phyloP scores from a whole-genome alignment of 2,329 filamentous ascomycete species.

The Neopestalotiopsis sp. region DNA sequence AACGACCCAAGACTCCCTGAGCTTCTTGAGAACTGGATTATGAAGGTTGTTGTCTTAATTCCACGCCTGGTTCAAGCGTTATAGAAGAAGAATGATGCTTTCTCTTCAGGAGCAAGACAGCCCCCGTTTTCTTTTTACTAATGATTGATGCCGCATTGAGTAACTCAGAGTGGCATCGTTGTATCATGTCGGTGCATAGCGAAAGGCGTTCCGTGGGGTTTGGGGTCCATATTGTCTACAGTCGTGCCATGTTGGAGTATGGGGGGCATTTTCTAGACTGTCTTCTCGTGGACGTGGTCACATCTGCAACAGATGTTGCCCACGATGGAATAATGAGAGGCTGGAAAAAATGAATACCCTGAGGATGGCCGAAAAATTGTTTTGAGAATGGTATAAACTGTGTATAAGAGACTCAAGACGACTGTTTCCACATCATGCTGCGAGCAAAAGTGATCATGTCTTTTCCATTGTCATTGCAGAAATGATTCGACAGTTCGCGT shows the following conservation, averaged over 20 bases:
- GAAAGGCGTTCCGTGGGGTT: conserved; percentile 29
- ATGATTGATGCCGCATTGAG: conserved; percentile 14
- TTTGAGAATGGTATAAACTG: not conserved
- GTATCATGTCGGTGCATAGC: conserved; percentile 31
- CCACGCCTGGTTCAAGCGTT: not conserved
- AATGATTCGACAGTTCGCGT: not conserved
- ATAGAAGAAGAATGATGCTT: not conserved
- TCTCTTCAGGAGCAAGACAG: not conserved
- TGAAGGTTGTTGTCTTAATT: not conserved
- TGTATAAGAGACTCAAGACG: not conserved
- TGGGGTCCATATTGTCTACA: not conserved
- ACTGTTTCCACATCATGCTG: not conserved
- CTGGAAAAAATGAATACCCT: not conserved
- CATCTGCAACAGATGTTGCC: not conserved
- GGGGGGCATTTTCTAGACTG: conserved; percentile 11
- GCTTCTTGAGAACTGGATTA: not conserved
- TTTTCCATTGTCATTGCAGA: not conserved
- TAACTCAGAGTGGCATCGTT: conserved; percentile 5
- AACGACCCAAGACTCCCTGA: conserved; percentile 65
- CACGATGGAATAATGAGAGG: not conserved
- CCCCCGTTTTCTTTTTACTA: conserved; percentile 19
- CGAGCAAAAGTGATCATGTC: not conserved
- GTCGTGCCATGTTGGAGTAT: conserved; percentile 9
- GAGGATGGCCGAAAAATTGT: not conserved
- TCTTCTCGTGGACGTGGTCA: conserved; percentile 5